These are phyloP conservation scores for Amaranthus hypochondriacus DNA, from an alignment of 148 eudicot genomes.

Conservation along the genomic window DNA sequence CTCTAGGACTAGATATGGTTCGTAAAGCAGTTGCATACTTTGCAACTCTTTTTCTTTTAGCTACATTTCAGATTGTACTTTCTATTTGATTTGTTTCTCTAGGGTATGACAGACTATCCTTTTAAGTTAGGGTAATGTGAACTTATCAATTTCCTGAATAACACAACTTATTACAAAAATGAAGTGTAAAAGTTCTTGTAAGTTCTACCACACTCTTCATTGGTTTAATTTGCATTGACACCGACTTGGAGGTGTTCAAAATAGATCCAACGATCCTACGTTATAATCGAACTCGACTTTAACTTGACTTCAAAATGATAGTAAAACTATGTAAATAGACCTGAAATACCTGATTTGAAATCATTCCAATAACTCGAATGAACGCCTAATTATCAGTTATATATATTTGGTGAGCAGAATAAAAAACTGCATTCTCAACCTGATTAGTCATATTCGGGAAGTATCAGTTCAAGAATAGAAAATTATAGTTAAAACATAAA, in stretches of 20 bases:
- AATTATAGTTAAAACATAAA: too few species aligned
- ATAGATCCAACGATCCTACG: too few species aligned
- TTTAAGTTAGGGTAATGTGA: neutral
- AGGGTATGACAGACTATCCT: slow-evolving; percentile 9
- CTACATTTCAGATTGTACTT: slow-evolving; percentile 14
- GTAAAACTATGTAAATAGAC: too few species aligned
- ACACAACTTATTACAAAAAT: neutral
- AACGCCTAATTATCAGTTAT: too few species aligned
- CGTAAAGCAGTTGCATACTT: slow-evolving; percentile 28
- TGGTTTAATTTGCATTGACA: too few species aligned
- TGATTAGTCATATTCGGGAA: neutral
- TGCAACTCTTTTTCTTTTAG: slow-evolving; percentile 19
- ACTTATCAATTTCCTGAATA: neutral
- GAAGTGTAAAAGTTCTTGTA: too few species aligned
- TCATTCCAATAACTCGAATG: too few species aligned
- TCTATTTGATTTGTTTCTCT: slow-evolving; percentile 11
- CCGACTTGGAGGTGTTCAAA: too few species aligned
- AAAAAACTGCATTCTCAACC: neutral
- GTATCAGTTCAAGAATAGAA: neutral
- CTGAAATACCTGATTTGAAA: too few species aligned
- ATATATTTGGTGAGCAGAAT: neutral
- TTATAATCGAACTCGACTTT: too few species aligned
- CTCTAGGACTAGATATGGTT: neutral
- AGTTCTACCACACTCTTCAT: too few species aligned
- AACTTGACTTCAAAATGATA: too few species aligned